Base-by-base conservation (phyloP, 2,329 filamentous ascomycete genomes). In the Neurospora sp. region DNA sequence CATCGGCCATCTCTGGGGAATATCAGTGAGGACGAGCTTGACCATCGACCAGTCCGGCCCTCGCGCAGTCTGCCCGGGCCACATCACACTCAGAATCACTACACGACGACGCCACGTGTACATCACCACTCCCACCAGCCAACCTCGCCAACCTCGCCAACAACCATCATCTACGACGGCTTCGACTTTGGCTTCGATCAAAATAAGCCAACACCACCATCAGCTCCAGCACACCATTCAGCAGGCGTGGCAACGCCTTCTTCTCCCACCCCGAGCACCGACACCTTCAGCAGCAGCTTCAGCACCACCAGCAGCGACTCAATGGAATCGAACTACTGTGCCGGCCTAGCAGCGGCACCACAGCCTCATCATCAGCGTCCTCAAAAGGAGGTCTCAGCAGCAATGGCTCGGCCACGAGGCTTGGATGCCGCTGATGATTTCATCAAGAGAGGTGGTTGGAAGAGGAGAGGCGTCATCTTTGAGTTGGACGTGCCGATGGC, bases 391-490 rank as follows among this genome's bases (percentile, higher is more conserved):
- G 52, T 62, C 52, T 62, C 52, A 15, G 42, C 42, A 15, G 67
- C 68, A 2, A 66, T 62, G 23, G 8, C 52, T 15, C 52, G 52
- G 7, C 52, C 52, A 62, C 52, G 52, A 13, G 71, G 67, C 15
- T 52, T 70, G 11, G 72, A 72, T 33, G 75, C 74, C 28, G 71
- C 75, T 6, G 76, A 77, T 38, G 72, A 75, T 40, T 78, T 75
- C 46, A 71, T 80, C 17, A 77, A 77, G 73, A 75, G 78, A 1
- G 79, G 79, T 68, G 78, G 74, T 67, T 80, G 79, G 79, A 80
- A 80, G 76, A 74, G 79, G 23, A 72, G 77, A 4, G 79, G 77
- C 28, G 79, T 80, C 46, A 75, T 80, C 67, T 80, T 80, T 70
- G 70, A 72, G 6, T 67, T 70, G 1, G 68, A 73, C 7, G 71